A percentile compares a stretch with the other conserved stretches of the same genome.
Evolutionary conservation across 176 grass and related monocot genomes (phyloP).

Genomic region (Saccharum officinarum): DNA sequence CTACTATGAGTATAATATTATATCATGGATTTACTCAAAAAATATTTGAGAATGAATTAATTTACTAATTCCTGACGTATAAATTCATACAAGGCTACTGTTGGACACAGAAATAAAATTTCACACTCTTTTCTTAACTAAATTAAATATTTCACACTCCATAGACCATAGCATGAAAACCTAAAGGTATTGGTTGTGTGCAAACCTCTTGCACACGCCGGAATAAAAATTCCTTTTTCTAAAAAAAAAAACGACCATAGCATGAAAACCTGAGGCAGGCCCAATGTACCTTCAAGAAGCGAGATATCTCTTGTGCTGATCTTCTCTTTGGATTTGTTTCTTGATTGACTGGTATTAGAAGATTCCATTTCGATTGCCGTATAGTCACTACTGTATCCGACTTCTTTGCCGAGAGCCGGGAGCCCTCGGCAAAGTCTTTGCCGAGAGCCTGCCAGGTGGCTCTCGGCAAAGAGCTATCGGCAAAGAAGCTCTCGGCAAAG

Average conservation of each 20-base stretch:
- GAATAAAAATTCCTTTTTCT: too few relatives aligned
- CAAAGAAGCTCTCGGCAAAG: too few relatives aligned
- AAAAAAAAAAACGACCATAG: too few relatives aligned
- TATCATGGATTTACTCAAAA: neutral
- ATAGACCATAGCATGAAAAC: neutral
- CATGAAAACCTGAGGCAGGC: neutral
- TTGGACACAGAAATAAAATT: neutral
- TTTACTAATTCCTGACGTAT: neutral
- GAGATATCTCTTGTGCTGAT: slow-evolving; percentile 35
- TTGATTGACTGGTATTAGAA: slow-evolving; percentile 37
- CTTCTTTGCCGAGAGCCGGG: too few relatives aligned
- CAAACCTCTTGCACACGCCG: too few relatives aligned
- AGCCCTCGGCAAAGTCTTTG: too few relatives aligned
- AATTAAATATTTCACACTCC: neutral
- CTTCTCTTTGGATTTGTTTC: slow-evolving; percentile 45
- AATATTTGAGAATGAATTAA: neutral
- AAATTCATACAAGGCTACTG: neutral
- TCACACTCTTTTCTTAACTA: neutral
- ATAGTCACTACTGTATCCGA: too few relatives aligned
- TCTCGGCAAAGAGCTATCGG: too few relatives aligned
- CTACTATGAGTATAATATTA: neutral
- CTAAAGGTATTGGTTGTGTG: neutral
- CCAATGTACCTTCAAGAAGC: slow-evolving; percentile 55
- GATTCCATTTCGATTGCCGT: slow-evolving; percentile 50
- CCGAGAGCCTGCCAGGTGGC: too few relatives aligned